Percentiles rank a stretch among this genome's conserved stretches.
Evolutionary conservation across 305 asterid genomes (phyloP).

Genomic region (Fraxinus ornus): DNA sequence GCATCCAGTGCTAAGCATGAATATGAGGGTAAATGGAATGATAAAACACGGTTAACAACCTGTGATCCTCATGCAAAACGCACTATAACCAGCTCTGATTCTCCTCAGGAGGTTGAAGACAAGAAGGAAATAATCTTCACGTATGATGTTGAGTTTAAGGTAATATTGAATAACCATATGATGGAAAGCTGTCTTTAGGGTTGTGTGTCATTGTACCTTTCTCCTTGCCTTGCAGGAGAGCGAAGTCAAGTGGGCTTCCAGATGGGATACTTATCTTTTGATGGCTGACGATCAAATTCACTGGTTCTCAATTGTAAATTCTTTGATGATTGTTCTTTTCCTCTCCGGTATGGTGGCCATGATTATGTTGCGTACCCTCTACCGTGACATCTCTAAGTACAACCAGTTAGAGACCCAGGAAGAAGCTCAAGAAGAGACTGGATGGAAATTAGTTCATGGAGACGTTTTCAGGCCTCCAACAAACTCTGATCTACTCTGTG

Average conservation of each 20-base stretch:
- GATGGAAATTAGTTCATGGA: constrained; percentile 18
- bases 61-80: constrained; percentile 32
- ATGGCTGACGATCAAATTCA: constrained; percentile 14
- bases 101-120: constrained; percentile 29
- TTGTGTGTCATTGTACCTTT: neutral
- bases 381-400: constrained; percentile 13
- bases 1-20: constrained; percentile 32
- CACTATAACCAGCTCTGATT: constrained; percentile 21
- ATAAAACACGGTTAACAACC: constrained; percentile 23
- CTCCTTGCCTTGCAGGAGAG: constrained; percentile 12
- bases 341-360: constrained; percentile 14
- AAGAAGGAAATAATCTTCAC: constrained; percentile 33
- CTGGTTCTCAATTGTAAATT: constrained; percentile 18
- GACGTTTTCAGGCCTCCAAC: constrained; percentile 18
- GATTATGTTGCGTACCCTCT: constrained; percentile 16
- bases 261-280: constrained; percentile 17
- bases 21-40: constrained; percentile 29
- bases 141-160: constrained; percentile 34
- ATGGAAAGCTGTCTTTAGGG: neutral
- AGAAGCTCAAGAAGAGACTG: constrained; percentile 16
- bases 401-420: constrained; percentile 15
- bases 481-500: constrained; percentile 13
- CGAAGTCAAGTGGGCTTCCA: constrained; percentile 18
- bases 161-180: constrained; percentile 5
- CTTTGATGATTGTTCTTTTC: constrained; percentile 18